Conservation (phyloP, 202 grass and related monocot species). For the Panicum virgatum region DNA sequence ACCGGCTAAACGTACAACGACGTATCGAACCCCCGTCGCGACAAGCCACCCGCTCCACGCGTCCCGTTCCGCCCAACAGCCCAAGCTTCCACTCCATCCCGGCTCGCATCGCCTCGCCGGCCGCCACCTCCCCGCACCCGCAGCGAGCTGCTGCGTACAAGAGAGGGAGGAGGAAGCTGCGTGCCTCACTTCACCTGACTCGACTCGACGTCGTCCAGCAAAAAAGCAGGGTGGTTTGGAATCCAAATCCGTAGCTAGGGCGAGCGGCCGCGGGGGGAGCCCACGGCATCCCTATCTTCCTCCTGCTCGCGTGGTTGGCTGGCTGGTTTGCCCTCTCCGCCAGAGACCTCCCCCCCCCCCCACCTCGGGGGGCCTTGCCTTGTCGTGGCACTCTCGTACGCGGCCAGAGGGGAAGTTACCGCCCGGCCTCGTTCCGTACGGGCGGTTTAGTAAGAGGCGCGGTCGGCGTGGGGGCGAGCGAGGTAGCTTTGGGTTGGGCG, state of each 20-base stretch:
- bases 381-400: conserved; percentile 43
- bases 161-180: conserved; percentile 20
- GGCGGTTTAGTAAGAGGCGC: background rate
- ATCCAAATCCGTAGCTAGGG: conserved; percentile 22
- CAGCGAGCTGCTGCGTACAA: conserved; percentile 13
- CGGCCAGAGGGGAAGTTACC: conserved; percentile 21
- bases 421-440: conserved; percentile 21
- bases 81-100: background rate
- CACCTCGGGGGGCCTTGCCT: background rate
- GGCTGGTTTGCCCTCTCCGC: conserved; percentile 31
- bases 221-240: background rate
- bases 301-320: background rate
- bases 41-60: conserved; percentile 30
- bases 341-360: background rate
- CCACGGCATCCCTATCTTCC: conserved; percentile 38
- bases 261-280: background rate
- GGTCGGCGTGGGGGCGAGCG: conserved; percentile 14
- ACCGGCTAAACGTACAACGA: conserved; percentile 29
- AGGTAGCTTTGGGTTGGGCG: background rate
- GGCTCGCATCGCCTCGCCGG: background rate
- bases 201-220: background rate
- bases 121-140: conserved; percentile 1
- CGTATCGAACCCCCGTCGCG: conserved; percentile 34
- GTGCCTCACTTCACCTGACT: background rate
- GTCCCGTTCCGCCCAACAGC: conserved; percentile 2